Conservation (phyloP, 1,139 yeast genomes). For the Pichia sp. region DNA sequence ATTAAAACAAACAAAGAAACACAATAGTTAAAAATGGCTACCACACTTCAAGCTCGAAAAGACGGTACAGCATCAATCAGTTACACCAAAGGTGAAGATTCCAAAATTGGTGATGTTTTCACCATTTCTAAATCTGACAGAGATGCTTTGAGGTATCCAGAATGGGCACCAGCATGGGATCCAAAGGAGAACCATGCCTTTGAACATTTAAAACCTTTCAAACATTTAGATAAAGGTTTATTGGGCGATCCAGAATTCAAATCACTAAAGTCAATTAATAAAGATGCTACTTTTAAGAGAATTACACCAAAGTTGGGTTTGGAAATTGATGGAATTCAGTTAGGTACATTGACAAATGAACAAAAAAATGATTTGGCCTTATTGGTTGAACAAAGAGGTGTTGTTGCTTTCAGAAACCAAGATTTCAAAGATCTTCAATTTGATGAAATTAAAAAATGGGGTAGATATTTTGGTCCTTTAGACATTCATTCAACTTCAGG, state of each 20-base stretch:
- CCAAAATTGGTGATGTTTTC: not conserved
- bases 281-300: not conserved
- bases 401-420: slow-evolving; percentile 29
- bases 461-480: slow-evolving; percentile 57
- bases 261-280: not conserved
- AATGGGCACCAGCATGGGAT: not conserved
- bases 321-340: slow-evolving; percentile 48
- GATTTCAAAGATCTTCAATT: slow-evolving; percentile 29
- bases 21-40: not conserved
- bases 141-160: not conserved
- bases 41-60: not conserved
- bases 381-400: slow-evolving; percentile 54
- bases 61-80: not conserved
- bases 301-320: not conserved
- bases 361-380: slow-evolving; percentile 63
- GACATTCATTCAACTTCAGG: slow-evolving; percentile 71
- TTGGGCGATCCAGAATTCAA: not conserved
- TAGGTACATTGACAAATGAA: slow-evolving; percentile 43
- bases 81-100: not conserved
- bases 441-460: slow-evolving; percentile 45
- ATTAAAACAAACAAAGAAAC: too few relatives aligned
- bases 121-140: not conserved
- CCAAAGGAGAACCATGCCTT: not conserved
- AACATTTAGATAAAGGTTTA: not conserved
- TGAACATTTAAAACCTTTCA: not conserved